Base-by-base conservation (phyloP, 345 rosid species). In the Corchorus capsularis region DNA sequence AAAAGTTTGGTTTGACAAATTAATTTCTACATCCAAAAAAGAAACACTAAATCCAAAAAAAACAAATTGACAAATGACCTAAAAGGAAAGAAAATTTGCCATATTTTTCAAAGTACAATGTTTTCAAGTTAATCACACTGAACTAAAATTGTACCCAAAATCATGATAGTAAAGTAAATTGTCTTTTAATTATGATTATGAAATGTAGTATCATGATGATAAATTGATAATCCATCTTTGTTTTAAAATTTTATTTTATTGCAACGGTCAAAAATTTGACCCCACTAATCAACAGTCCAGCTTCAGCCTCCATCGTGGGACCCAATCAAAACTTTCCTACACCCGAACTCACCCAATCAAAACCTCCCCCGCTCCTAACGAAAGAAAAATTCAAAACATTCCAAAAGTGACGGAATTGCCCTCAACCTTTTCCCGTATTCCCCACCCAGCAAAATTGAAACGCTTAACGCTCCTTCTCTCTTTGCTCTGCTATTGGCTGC, bases 341-440 rank as follows among this genome's bases (percentile, higher is more conserved):
- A 35, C 34, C 49, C 5, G 62, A 16, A 5, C 53, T 34, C 62
- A 70, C 6, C 17, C 62, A 54, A 70, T 70, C 62, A 70, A 35
- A 53, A 53, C 62, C 73, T 50, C 12, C 15, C 32, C 73, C 73
- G 73, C 73, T 52, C 60, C 14, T 8, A 17, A 53, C 45, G 16
- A 14, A 53, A 4, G 5, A 11, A 22, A 22, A 17, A 53, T 70
- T 70, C 74, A 53, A 70, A 70, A 7, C 35, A 37, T n/a, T 8
- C n/a, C 0, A 0, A 0, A 1, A 37, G 53, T 35, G 82, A 82
- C 81, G 20, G 27, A 76, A 74, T 1, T 79, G 35, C 91, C 90
- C 92, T 79, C 50, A 4, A 1, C 2, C 3, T 56, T 46, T 50
- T 14, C 45, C 19, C 49, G 2, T 57, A 71, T 77, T 76, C 71